Conservation (phyloP, 495 filamentous ascomycete genomes). For the Lepraria neglecta region DNA sequence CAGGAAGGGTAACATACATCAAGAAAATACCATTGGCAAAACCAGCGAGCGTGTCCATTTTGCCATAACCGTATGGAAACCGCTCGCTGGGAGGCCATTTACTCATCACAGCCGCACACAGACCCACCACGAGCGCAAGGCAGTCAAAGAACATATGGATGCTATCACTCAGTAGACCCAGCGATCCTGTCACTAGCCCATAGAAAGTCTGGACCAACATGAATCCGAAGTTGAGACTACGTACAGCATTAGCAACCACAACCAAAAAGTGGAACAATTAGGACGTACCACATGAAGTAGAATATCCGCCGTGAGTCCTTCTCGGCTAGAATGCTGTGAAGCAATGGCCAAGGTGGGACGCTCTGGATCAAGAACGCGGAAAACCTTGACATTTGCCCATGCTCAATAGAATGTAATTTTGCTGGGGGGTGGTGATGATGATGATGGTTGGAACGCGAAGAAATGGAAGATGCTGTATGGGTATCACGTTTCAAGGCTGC, state of each 20-base stretch:
- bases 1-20: slow-evolving; percentile 52
- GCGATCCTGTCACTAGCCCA: slow-evolving; percentile 82
- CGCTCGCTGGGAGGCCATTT: slow-evolving; percentile 87
- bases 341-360: slow-evolving; percentile 62
- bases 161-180: slow-evolving; percentile 91
- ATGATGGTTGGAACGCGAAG: slow-evolving; percentile 37
- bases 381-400: slow-evolving; percentile 46
- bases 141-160: slow-evolving; percentile 99
- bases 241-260: slow-evolving; percentile 18
- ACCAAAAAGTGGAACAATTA: slow-evolving; percentile 5
- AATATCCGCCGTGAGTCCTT: slow-evolving; percentile 94
- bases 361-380: slow-evolving; percentile 59
- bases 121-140: slow-evolving; percentile 79
- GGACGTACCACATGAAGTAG: slow-evolving; percentile 83
- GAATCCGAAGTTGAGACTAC: slow-evolving; percentile 85
- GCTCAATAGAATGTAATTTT: slow-evolving; percentile 20
- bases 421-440: slow-evolving; percentile 31
- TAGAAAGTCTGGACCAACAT: slow-evolving; percentile 95
- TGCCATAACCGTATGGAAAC: slow-evolving; percentile 94
- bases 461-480: slow-evolving; percentile 17
- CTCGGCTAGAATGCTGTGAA: slow-evolving; percentile 80
- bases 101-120: slow-evolving; percentile 93
- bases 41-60: slow-evolving; percentile 91
- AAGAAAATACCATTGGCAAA: slow-evolving; percentile 97
- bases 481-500: slow-evolving; percentile 29